A percentile compares a stretch with the other conserved stretches of the same genome.
phyloP scores from a whole-genome alignment of 2,329 filamentous ascomycete species.

The Aspergillus latus region DNA sequence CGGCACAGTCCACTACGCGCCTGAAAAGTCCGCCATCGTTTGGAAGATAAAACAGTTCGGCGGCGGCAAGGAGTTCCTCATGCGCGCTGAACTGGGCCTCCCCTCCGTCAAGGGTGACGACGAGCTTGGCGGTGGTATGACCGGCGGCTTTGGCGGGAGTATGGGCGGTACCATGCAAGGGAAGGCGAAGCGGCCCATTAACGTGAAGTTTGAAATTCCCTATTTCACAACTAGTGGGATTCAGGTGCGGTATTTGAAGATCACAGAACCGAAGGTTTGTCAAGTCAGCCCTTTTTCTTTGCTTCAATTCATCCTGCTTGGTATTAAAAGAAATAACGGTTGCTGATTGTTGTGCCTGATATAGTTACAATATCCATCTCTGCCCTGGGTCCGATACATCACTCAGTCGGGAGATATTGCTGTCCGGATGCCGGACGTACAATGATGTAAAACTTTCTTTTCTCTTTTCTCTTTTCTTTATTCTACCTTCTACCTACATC shows the following conservation, averaged over 20 bases:
- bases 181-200: slow-evolving; percentile 94
- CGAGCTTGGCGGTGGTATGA: slow-evolving; percentile 95
- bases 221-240: slow-evolving; percentile 99
- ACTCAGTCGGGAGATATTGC: slow-evolving; percentile 97
- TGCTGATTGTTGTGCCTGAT: no score
- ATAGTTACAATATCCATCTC: slow-evolving; percentile 93
- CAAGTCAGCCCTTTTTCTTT: no score
- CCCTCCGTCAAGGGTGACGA: slow-evolving; percentile 94
- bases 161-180: slow-evolving; percentile 86
- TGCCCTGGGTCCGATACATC: slow-evolving; percentile 98
- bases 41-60: slow-evolving; percentile 99
- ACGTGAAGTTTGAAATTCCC: slow-evolving; percentile 99
- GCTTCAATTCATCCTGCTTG: no score
- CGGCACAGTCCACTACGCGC: slow-evolving; percentile 93
- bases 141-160: slow-evolving; percentile 91
- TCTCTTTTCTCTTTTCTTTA: neutral
- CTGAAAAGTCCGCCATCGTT: slow-evolving; percentile 94
- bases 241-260: slow-evolving; percentile 97
- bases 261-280: slow-evolving; percentile 96
- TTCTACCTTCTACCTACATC: neutral
- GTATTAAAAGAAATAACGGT: no score
- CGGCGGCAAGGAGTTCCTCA: slow-evolving; percentile 96
- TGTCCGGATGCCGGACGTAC: slow-evolving; percentile 87
- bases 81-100: slow-evolving; percentile 93
- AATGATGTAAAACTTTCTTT: slow-evolving; percentile 50